A percentile compares a stretch with the other conserved stretches of the same genome.
phyloP scores from a whole-genome alignment of 371 early-diverging fungal genomes.

The Rhizopus delemar region DNA sequence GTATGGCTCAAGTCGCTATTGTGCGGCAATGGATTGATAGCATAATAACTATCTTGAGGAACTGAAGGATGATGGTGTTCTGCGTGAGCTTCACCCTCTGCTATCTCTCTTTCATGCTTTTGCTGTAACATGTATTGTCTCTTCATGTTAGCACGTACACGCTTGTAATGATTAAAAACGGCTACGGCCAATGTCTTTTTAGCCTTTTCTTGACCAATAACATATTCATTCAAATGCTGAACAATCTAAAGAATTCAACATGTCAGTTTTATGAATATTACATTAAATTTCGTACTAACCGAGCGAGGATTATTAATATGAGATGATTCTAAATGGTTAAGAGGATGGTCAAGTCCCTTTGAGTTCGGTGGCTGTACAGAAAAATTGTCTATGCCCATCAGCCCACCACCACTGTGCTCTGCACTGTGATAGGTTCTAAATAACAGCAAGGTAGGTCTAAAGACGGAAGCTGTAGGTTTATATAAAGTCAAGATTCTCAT shows the following conservation, averaged over 20 bases:
- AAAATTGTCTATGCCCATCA: constrained; percentile 25
- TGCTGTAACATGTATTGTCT: constrained; percentile 4
- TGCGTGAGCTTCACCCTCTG: constrained; percentile 15
- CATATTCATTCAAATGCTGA: constrained; percentile 80
- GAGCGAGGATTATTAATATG: constrained; percentile 26
- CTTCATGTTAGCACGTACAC: constrained; percentile 70
- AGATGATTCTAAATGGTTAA: constrained; percentile 18
- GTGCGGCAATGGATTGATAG: not conserved
- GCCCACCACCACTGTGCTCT: constrained; percentile 26
- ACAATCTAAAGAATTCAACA: constrained; percentile 61
- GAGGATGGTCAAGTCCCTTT: constrained; percentile 15
- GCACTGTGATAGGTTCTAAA: constrained; percentile 23
- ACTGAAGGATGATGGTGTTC: constrained; percentile 36
- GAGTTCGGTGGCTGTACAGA: constrained; percentile 7
- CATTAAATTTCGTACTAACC: constrained; percentile 8
- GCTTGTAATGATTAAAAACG: constrained; percentile 84
- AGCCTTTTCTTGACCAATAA: constrained; percentile 86
- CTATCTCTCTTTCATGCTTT: not conserved
- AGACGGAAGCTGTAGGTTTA: not conserved
- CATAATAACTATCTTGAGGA: constrained; percentile 27
- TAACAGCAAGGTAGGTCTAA: not conserved
- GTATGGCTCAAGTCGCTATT: not conserved
- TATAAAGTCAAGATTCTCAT: constrained; percentile 3
- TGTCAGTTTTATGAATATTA: not conserved
- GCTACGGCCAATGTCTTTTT: constrained; percentile 85